Evolutionary conservation across 129 eudicot species (phyloP).

Genomic region (Deinandra increscens): DNA sequence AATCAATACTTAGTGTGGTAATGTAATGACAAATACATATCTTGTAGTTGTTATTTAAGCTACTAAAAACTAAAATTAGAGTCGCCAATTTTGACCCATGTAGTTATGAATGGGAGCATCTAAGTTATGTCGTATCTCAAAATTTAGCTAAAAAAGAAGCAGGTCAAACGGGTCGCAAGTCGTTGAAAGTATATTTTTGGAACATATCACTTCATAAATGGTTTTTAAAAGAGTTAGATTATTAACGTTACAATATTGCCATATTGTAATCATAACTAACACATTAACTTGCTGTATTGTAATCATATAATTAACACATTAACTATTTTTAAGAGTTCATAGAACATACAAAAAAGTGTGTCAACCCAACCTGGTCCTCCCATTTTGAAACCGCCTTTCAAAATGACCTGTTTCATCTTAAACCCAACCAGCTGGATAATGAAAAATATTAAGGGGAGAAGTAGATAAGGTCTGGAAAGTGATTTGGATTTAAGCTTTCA

Average conservation of each 20-base stretch:
- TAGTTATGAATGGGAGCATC: not conserved
- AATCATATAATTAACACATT: not conserved
- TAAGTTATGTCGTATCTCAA: not conserved
- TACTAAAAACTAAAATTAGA: not conserved
- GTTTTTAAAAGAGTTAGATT: not conserved
- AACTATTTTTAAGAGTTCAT: not conserved
- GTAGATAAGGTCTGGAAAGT: not conserved
- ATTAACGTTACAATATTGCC: not conserved
- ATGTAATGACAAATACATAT: conserved; percentile 7
- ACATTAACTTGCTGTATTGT: not conserved
- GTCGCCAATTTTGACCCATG: not conserved
- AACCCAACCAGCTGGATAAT: not conserved
- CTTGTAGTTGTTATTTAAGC: not conserved
- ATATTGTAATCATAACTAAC: too few species aligned
- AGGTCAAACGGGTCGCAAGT: not conserved
- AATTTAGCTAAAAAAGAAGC: not conserved
- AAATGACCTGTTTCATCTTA: not conserved
- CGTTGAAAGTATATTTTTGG: not conserved
- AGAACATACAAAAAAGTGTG: not conserved
- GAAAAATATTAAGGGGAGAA: not conserved
- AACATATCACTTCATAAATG: not conserved
- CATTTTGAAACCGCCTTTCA: not conserved
- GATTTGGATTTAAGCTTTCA: not conserved
- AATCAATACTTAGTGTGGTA: conserved; percentile 2
- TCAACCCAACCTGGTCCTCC: not conserved